Evolutionary conservation across 208 protist species (phyloP), one percentile per base, ranked within the genome.

Genomic region (Porcisia deanei): DNA sequence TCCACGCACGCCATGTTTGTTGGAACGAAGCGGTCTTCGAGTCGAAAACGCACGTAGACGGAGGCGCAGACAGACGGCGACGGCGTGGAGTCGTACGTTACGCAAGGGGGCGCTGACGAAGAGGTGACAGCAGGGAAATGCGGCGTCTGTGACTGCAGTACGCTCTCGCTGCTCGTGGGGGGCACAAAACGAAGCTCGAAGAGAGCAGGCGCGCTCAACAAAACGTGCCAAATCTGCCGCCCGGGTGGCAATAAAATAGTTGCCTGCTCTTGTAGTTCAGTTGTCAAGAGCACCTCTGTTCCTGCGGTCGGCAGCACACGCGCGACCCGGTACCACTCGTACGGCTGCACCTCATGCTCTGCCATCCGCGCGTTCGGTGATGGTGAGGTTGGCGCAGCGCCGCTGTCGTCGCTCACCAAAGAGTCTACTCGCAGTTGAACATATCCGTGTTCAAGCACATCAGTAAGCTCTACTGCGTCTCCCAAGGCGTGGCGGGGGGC

Each of bases 291-390:
- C 34, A 93, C 74, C 71, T 80, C 80, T 7, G 63, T 25, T 18
- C 77, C 53, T 7, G 76, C 76, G n/a, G 71, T 72, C 6, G 85
- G 87, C 53, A 96, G 79, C 65, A 97, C 75, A 1, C 90, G 85
- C 66, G 94, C 94, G 5, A 92, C 87, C 25, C 94, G 90, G 76
- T 88, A 93, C 76, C 87, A 91, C 84, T 96, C 91, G 75, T 94
- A 96, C 25, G 81, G 76, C 68, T 90, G 75, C 6, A 97, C 87
- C 53, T 81, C 65, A 52, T 89, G 82, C 16, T 73, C 71, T 9
- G 64, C 80, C 64, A 91, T 70, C 37, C 75, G 73, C 34, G 16
- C 57, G 10, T 78, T 55, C 6, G 61, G 72, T 30, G 70, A 61
- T 6, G 12, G 55, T n/a, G 30, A 41, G 7, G 47, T 47, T 10